A percentile compares a stretch with the other conserved stretches of the same genome.
phyloP scores from a whole-genome alignment of 2,329 filamentous ascomycete genomes.

The Alternaria novae-zelandiae region DNA sequence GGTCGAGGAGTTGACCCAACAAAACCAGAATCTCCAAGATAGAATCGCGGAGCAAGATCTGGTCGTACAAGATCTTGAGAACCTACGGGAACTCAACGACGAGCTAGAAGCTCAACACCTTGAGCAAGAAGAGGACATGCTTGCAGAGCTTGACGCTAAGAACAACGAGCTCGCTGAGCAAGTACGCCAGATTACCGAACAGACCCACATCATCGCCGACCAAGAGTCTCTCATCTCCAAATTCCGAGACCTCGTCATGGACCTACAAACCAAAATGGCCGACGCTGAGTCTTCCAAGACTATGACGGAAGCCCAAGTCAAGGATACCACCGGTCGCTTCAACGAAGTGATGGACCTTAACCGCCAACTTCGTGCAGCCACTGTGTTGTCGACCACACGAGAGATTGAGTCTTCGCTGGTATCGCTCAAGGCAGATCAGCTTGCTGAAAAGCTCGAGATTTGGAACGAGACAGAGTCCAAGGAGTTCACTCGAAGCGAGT shows the following conservation, averaged over 20 bases:
- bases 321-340: conserved; percentile 85
- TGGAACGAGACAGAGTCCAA: conserved; percentile 60
- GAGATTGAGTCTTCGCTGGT: conserved; percentile 90
- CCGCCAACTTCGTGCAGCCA: conserved; percentile 88
- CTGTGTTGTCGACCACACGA: conserved; percentile 90
- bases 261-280: conserved; percentile 83
- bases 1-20: conserved; percentile 88
- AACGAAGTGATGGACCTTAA: conserved; percentile 97
- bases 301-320: conserved; percentile 89
- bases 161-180: conserved; percentile 86
- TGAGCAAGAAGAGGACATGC: conserved; percentile 91
- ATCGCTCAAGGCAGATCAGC: conserved; percentile 86
- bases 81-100: conserved; percentile 88
- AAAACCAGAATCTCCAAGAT: conserved; percentile 83
- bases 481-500: conserved; percentile 72
- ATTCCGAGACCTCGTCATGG: conserved; percentile 88
- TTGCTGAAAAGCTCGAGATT: conserved; percentile 85
- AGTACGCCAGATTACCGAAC: conserved; percentile 71
- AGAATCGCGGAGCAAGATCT: conserved; percentile 82
- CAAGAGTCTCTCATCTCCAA: conserved; percentile 88
- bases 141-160: conserved; percentile 89
- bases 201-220: conserved; percentile 82
- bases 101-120: conserved; percentile 93
- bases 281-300: conserved; percentile 92
- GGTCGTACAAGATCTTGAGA: conserved; percentile 86